Conservation (phyloP, 2,329 filamentous ascomycete genomes). For the Aspergillus nomiae region DNA sequence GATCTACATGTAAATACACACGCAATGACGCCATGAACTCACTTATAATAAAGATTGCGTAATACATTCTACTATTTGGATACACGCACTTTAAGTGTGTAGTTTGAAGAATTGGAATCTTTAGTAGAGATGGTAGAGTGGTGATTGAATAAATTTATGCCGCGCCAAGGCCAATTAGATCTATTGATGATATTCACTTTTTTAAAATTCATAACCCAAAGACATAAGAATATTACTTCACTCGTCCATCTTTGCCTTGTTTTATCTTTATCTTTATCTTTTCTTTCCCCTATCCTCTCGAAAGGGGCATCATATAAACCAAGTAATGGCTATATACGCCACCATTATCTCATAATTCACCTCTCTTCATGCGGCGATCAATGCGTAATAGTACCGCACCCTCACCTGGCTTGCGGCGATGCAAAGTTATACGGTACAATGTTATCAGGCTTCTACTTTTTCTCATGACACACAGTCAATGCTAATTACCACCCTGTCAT, state of each 20-base stretch:
- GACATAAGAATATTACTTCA: not conserved
- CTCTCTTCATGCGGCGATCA: not conserved
- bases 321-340: not conserved
- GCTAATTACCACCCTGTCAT: not conserved
- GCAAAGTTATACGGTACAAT: slow-evolving; percentile 3
- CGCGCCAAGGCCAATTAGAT: not conserved
- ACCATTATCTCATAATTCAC: not conserved
- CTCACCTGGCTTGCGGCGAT: not conserved
- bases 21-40: not conserved
- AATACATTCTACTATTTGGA: no score
- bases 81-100: no score
- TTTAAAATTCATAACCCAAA: not conserved
- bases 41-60: not conserved
- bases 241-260: not conserved
- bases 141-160: not conserved
- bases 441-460: not conserved
- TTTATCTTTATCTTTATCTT: not conserved
- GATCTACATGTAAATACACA: slow-evolving; percentile 8
- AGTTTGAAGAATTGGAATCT: no score
- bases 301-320: not conserved
- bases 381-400: not conserved
- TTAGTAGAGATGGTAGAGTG: not conserved
- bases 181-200: not conserved
- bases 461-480: not conserved
- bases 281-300: not conserved